Base-by-base conservation (phyloP, 768 basidiomycete genomes). In the Saitozyma podzolica region DNA sequence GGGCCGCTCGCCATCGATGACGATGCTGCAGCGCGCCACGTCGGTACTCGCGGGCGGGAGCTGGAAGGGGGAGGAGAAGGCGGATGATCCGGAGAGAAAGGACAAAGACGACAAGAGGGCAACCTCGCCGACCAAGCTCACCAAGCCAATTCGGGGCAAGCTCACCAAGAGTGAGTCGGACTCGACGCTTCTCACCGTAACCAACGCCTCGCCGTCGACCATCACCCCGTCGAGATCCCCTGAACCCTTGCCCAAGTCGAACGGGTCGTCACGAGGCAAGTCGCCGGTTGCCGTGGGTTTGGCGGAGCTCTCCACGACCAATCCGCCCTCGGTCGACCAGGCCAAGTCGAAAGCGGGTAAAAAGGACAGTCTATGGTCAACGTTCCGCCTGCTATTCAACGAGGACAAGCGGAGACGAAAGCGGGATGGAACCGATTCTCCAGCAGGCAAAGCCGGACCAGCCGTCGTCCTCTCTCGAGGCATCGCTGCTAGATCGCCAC, bases 11-110 rank as follows among this genome's bases (percentile, higher is more conserved):
- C 90, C 92, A 7, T 95, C 93, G 61, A 90, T 98, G 56, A 93
- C 89, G 72, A 96, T 98, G 78, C 90, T 98, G 85, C 94, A 97
- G 71, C 86, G 93, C 29, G 93, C 92, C 0, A 94, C 92, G 2
- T 95, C 92, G 0, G 91, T 90, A 9, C 67, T 78, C 51, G 89
- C 88, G 11, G 89, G 94, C 9, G 89, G 92, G 52, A 82, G 88
- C 63, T 92, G 92, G 81, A 29, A 29, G 29, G 29, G 29, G 29
- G 29, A 29, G 29, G 29, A 29, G 29, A 29, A 29, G 29, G 29
- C 29, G 29, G 29, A 29, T 29, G 29, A 29, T 29, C 5, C 29
- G 29, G 29, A 29, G 29, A 92, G 89, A 79, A 89, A 47, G 88
- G 5, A 80, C 85, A 0, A 91, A 92, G 75, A 88, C 82, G 58